Evolutionary conservation across 2,329 filamentous ascomycete genomes (phyloP), one percentile per base, ranked within the genome.

Genomic region (Meredithiella fracta): DNA sequence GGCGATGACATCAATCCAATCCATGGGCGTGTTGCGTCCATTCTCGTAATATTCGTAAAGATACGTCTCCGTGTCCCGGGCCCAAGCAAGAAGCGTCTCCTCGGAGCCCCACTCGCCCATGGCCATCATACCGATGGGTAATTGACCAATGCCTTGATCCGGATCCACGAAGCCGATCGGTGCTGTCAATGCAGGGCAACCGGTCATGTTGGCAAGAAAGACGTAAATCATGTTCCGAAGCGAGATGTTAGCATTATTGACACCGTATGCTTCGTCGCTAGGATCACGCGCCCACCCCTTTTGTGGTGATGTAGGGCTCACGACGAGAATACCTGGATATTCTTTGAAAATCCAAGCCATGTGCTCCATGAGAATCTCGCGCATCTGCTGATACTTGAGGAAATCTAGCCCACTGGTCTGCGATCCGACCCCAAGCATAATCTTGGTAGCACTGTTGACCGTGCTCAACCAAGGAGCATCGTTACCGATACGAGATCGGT

Each of bases 211-310:
- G 5, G 89, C 85, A 37, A 94, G 68, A 77, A 85, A 94, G 15
- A 86, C 81, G 68, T 87, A 95, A 67, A 83, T 79, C 87, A 95
- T 94, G 64, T 79, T 86, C 25, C 77, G 73, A n/a, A 94, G 71
- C 15, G 79, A 82, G 59, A 70, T 73, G 65, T 92, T 88, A 0
- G 76, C 82, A 66, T 96, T 84, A 38, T 76, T 82, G 61, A 87
- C 72, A 1, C 90, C 90, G 63, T 89, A 81, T n/a, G 70, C 70
- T 15, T 80, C 71, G 42, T 85, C 82, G 7, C 71, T 74, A 1
- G 73, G 67, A 9, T 66, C 59, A 23, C 82, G 79, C 44, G 78
- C 77, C 85, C 86, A 94, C 9, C 89, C 89, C 0, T 80, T 73
- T 58, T 84, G 77, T 0, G 89, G 86, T 2, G 80, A 79, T 1